Conservation (phyloP, 768 basidiomycete genomes). For the Pleurotus platypus region DNA sequence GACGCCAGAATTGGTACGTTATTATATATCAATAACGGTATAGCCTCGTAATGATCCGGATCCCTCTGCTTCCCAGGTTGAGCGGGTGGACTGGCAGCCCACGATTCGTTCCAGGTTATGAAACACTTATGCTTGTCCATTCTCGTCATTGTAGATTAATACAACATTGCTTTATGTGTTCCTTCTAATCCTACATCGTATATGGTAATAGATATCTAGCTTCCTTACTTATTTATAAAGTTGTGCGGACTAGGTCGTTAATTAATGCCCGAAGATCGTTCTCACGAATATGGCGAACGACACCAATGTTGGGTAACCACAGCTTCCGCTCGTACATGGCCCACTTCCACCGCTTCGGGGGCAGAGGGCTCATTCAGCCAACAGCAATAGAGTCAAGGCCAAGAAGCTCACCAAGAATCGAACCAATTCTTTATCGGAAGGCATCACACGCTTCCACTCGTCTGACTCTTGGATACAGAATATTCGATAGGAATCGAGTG, state of each 20-base stretch:
- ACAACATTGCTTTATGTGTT: neutral
- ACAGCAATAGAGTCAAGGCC: neutral
- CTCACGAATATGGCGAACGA: conserved; percentile 30
- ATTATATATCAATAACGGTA: neutral
- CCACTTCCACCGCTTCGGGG: conserved; percentile 67
- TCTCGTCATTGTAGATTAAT: neutral
- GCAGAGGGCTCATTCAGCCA: neutral
- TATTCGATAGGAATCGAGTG: conserved; percentile 73
- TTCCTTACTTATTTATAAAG: neutral
- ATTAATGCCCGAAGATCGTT: conserved; percentile 37
- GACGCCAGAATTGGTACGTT: conserved; percentile 67
- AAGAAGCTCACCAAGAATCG: conserved; percentile 55
- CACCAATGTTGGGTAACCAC: conserved; percentile 47
- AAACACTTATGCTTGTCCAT: conserved; percentile 3
- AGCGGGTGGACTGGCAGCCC: conserved; percentile 68
- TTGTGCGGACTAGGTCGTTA: conserved; percentile 25
- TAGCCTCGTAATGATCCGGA: neutral
- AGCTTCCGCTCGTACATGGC: conserved; percentile 47
- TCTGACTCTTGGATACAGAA: conserved; percentile 47
- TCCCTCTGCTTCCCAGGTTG: conserved; percentile 34
- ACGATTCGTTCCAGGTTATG: conserved; percentile 29
- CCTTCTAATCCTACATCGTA: too few relatives aligned
- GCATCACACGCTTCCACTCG: conserved; percentile 63
- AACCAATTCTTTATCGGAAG: conserved; percentile 66
- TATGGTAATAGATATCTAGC: neutral